phyloP scores from a whole-genome alignment of 768 basidiomycete species.

The Tulasnella sp. region DNA sequence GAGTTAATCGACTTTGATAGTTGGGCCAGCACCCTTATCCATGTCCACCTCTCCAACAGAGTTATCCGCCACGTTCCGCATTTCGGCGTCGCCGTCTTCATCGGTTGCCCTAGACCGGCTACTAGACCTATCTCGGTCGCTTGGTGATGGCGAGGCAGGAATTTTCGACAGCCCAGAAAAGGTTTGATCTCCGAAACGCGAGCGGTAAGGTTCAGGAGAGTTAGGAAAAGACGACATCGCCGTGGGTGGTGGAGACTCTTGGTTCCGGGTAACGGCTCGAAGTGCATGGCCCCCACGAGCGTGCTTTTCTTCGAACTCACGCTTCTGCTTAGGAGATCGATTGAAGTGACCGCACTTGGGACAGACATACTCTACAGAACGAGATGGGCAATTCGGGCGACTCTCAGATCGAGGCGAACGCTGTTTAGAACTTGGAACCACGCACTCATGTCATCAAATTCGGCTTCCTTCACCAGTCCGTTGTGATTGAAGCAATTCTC shows the following conservation, averaged over 20 bases:
- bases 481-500: constrained; percentile 86
- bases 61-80: not conserved
- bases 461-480: constrained; percentile 78
- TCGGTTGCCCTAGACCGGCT: not conserved
- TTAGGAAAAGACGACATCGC: constrained; percentile 7
- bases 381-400: constrained; percentile 16
- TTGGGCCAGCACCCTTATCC: not conserved
- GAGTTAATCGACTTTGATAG: not conserved
- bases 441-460: constrained; percentile 83
- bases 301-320: constrained; percentile 10
- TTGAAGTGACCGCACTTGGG: constrained; percentile 88
- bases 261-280: not conserved
- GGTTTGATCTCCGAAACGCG: constrained; percentile 3
- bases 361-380: constrained; percentile 72
- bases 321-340: constrained; percentile 33
- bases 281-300: not conserved
- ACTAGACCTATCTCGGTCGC: constrained; percentile 8
- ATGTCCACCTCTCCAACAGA: not conserved
- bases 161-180: not conserved
- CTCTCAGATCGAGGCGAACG: not conserved
- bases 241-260: constrained; percentile 5
- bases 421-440: constrained; percentile 38
- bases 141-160: constrained; percentile 2
- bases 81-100: not conserved
- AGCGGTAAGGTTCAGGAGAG: constrained; percentile 14